Conservation (phyloP, 352 stramenopile genomes). For the Globisporangium alternatum region DNA sequence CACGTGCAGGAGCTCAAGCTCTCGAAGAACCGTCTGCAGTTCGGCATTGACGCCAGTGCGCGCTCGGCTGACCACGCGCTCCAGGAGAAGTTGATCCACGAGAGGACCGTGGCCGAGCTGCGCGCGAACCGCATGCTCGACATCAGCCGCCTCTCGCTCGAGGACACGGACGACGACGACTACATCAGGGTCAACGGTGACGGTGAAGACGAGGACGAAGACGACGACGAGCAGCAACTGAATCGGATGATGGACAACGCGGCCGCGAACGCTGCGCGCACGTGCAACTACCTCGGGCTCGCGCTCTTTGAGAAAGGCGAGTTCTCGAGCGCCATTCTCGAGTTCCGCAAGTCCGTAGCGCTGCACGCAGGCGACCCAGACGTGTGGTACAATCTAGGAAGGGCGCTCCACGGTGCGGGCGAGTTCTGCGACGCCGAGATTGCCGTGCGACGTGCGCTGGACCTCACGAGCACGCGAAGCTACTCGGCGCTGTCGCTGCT, state of each 20-base stretch:
- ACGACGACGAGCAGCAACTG: conserved; percentile 21
- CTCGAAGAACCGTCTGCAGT: conserved; percentile 50
- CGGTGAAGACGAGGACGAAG: conserved; percentile 26
- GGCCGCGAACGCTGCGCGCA: conserved; percentile 57
- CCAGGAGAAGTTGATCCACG: conserved; percentile 31
- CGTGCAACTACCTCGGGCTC: conserved; percentile 70
- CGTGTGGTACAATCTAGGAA: conserved; percentile 76
- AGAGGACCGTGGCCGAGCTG: conserved; percentile 36
- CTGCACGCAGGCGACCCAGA: conserved; percentile 62
- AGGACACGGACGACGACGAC: conserved; percentile 27
- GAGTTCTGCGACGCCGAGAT: conserved; percentile 71
- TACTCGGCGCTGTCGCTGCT: conserved; percentile 71
- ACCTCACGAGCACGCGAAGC: conserved; percentile 41
- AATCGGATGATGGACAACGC: conserved; percentile 38
- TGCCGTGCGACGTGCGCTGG: conserved; percentile 50
- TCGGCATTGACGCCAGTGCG: conserved; percentile 49
- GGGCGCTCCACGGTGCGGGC: conserved; percentile 48
- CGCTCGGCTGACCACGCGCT: conserved; percentile 39
- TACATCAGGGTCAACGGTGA: conserved; percentile 31
- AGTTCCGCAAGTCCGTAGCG: conserved; percentile 73
- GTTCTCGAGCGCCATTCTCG: conserved; percentile 44
- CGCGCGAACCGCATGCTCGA: conserved; percentile 65
- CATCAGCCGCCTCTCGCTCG: conserved; percentile 56
- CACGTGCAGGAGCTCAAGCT: conserved; percentile 62
- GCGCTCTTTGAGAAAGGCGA: conserved; percentile 71